A percentile compares a stretch with the other conserved stretches of the same genome.
Conservation (phyloP, 1,284 basidiomycete species). For the Ustilago tritici region DNA sequence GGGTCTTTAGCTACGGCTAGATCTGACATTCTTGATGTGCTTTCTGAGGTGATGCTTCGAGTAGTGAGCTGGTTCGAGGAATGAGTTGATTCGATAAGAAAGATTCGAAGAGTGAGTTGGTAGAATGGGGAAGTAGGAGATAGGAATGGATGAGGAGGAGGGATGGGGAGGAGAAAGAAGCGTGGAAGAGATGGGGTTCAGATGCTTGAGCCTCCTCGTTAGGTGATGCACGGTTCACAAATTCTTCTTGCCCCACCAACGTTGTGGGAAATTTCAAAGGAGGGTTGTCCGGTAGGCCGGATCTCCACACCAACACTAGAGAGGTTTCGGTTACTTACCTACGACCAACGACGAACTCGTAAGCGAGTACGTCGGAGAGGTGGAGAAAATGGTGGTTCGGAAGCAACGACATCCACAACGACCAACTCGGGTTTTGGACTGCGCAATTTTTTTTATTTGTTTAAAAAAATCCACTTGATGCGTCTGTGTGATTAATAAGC, state of each 20-base stretch:
- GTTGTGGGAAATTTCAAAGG: not conserved
- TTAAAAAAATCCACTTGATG: no score
- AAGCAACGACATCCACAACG: no score
- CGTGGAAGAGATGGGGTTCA: not conserved
- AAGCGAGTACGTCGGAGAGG: no score
- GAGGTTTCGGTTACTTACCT: no score
- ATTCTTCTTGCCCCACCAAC: not conserved
- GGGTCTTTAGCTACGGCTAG: slow-evolving; percentile 31
- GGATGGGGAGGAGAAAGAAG: not conserved
- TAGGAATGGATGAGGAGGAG: not conserved
- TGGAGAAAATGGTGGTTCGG: no score
- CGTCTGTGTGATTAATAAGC: no score
- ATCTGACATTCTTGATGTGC: slow-evolving; percentile 17
- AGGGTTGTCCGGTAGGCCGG: not conserved
- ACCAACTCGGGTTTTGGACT: no score
- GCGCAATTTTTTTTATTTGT: no score
- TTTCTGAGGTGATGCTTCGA: not conserved
- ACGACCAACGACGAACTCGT: no score
- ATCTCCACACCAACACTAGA: not conserved
- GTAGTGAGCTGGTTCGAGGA: not conserved
- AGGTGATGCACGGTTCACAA: not conserved
- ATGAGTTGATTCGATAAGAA: not conserved
- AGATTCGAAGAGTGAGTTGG: no score
- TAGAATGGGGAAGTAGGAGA: not conserved
- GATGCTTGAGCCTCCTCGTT: no score